Evolutionary conservation across 2,329 filamentous ascomycete species (phyloP), one percentile per base, ranked within the genome.

Genomic region (Penicillium sp.): DNA sequence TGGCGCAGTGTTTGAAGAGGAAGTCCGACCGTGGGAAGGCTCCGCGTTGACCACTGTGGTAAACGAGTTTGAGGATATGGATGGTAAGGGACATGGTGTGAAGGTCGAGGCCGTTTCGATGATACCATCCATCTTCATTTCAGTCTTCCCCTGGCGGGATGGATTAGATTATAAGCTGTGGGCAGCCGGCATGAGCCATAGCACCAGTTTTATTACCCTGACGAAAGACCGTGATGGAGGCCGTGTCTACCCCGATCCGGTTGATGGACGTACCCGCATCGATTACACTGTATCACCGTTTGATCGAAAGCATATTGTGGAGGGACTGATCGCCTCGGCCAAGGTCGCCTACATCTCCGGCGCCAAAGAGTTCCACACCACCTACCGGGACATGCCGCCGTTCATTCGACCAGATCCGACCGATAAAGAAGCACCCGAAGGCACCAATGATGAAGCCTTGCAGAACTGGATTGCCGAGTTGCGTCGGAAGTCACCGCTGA

Each of bases 31-130:
- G 1, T 90, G 87, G 87, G 86, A 86, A 81, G 88, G 91, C 14
- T 83, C 86, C 2, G 92, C 92, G 63, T 83, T 97, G 54, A 97
- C 92, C 0, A 83, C 85, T 3, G 87, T 92, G 16, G 87, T 90
- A 59, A 84, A 81, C 39, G 86, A 89, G 50, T 91, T 92, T 63
- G 89, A 95, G 60, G 88, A 97, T 63, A 79, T 92, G 0, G 91
- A 96, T 69, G 84, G 84, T 5, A 80, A 86, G 37, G 91, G 91
- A 53, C 91, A 97, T 65, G 93, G 93, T 34, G 81, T 82, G 45
- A 96, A 95, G 71, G 78, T 97, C 24, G 92, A 97, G 77, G 80
- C 86, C 9, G 84, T 84, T 1, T 83, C 83, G 65, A 92, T 94
- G 88, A 66, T 91, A 67, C 91, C 92, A 0, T 83, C 86, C 16